Conservation (phyloP, 495 filamentous ascomycete species). For the Apiosordaria backusii region DNA sequence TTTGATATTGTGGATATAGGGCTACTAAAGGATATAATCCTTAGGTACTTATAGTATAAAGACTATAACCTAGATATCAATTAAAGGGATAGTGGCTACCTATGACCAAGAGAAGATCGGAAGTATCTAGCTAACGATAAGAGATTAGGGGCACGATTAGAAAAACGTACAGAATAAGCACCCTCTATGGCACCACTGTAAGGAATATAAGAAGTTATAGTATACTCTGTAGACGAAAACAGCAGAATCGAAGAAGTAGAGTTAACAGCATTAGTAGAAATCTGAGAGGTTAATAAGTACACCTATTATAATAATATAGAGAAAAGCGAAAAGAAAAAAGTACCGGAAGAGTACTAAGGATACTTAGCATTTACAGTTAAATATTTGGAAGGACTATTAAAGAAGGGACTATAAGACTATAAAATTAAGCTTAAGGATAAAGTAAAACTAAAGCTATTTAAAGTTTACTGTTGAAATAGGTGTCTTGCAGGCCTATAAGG, state of each 20-base stretch:
- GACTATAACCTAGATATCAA: too few relatives aligned
- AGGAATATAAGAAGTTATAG: background rate
- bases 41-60: background rate
- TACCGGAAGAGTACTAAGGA: background rate
- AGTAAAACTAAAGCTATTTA: conserved; percentile 7
- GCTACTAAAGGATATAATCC: background rate
- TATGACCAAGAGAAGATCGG: background rate
- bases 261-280: background rate
- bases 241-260: background rate
- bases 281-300: background rate
- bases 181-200: background rate
- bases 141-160: background rate
- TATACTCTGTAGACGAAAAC: background rate
- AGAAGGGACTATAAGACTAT: conserved; percentile 5
- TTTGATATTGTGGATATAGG: background rate
- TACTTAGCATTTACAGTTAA: conserved; percentile 7
- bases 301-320: background rate
- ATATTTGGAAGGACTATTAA: conserved; percentile 6
- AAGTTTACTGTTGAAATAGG: too few relatives aligned
- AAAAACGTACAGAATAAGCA: background rate
- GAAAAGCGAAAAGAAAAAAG: background rate
- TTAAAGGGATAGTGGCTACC: background rate
- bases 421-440: conserved; percentile 8
- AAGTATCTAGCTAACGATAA: background rate
- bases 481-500: too few relatives aligned